Evolutionary conservation across 192 early-diverging fungal genomes (phyloP), one percentile per base, ranked within the genome.

Genomic region (Entrophospora sp.): DNA sequence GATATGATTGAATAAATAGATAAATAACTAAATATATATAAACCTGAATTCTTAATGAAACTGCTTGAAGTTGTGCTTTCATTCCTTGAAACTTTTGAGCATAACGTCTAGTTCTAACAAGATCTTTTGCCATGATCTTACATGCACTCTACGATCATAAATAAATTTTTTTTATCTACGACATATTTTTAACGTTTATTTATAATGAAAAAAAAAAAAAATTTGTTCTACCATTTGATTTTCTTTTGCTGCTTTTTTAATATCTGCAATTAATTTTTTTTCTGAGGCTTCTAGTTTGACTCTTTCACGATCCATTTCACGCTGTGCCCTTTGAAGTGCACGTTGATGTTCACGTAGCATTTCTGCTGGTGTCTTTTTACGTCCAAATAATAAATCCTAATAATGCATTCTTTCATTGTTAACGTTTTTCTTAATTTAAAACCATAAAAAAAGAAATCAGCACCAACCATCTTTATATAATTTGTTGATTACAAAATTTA

Each of bases 81-180:
- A 97, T 99, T 63, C 87, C 84, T 75, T 95, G 92, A 69, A 97
- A 97, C 79, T 97, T 96, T 81, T 95, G 91, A 60, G 95, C 79
- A 61, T 97, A 90, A 24, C 88, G 79, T 40, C 95, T 83, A 20
- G 95, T 99, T 36, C 96, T 81, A 14, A 99, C 96, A 49, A 99
- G 74, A 76, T 99, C 95, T 77, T 93, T 96, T 44, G 96, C 96
- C 95, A 96, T 97, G 46, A 97, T 83, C 67, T 96, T 96, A 73
- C 88, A 92, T 5, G 92, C 88, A 63, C 77, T 78, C 86, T 91
- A 65, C n/a, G n/a, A n/a, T 14, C 25, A 49, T 8, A 22, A 28
- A 65, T n/a, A 60, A 62, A 35, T 16, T 38, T 24, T 24, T 3
- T 59, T 16, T 59, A 45, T 5, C 27, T 12, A 34, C 24, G 38